Conservation (phyloP, 1,284 basidiomycete species). For the Coriolopsis trogii region DNA sequence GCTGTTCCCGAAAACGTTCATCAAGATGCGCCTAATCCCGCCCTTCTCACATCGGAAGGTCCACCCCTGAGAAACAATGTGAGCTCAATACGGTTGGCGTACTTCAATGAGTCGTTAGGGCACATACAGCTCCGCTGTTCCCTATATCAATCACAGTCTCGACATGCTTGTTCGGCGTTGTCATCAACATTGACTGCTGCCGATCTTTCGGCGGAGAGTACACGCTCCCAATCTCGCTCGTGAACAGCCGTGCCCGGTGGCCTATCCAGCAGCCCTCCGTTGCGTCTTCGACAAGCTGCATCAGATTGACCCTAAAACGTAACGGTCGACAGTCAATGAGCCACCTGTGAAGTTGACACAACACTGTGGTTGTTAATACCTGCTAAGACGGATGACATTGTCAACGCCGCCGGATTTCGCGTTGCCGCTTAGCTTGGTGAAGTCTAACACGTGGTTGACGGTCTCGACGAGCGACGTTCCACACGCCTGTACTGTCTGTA, state of each 20-base stretch:
- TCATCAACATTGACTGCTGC: slow-evolving; percentile 40
- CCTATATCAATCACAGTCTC: slow-evolving; percentile 92
- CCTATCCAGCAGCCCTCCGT: slow-evolving; percentile 97
- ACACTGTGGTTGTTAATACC: no score
- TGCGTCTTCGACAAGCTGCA: slow-evolving; percentile 92
- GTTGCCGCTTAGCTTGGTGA: slow-evolving; percentile 94
- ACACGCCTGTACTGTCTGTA: slow-evolving; percentile 89
- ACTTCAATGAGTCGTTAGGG: background rate
- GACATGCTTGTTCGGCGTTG: slow-evolving; percentile 48
- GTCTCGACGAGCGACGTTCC: slow-evolving; percentile 84
- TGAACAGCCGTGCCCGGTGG: slow-evolving; percentile 78
- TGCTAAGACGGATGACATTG: slow-evolving; percentile 70
- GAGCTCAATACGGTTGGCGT: background rate
- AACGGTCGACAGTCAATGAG: background rate
- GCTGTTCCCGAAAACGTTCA: slow-evolving; percentile 96
- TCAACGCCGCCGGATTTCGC: slow-evolving; percentile 76
- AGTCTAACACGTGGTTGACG: slow-evolving; percentile 96
- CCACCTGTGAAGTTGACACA: no score
- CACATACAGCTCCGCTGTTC: slow-evolving; percentile 62
- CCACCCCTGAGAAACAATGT: slow-evolving; percentile 69
- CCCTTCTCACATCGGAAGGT: slow-evolving; percentile 88
- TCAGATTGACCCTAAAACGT: slow-evolving; percentile 72
- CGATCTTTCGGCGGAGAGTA: slow-evolving; percentile 80
- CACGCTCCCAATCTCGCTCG: slow-evolving; percentile 87
- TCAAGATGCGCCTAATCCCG: slow-evolving; percentile 88